phyloP scores from a whole-genome alignment of 768 basidiomycete species.

The Brasilioporus rufonigricans region DNA sequence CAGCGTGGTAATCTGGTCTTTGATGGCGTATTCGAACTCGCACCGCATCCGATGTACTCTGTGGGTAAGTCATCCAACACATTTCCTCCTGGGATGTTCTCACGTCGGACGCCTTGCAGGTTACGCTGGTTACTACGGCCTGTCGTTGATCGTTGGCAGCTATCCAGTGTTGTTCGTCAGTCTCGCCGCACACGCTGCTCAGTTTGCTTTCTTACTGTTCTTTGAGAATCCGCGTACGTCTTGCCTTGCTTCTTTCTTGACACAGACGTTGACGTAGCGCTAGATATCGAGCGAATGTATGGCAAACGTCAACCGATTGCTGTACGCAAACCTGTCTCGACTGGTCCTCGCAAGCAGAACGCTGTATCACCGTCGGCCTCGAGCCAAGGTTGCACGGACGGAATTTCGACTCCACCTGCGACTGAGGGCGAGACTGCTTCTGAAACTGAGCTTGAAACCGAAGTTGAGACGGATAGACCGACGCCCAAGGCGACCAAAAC shows the following conservation, averaged over 20 bases:
- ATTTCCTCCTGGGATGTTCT: not conserved
- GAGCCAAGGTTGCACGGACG: slow-evolving; percentile 27
- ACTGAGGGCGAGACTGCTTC: slow-evolving; percentile 75
- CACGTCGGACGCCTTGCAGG: slow-evolving; percentile 49
- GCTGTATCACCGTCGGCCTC: slow-evolving; percentile 9
- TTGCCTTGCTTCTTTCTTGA: not conserved
- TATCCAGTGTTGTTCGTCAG: slow-evolving; percentile 91
- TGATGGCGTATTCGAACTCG: slow-evolving; percentile 95
- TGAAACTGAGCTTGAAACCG: slow-evolving; percentile 67
- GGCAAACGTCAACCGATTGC: slow-evolving; percentile 91
- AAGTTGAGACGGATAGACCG: slow-evolving; percentile 48
- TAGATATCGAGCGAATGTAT: slow-evolving; percentile 93
- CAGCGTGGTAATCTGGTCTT: slow-evolving; percentile 92
- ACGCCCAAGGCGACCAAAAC: slow-evolving; percentile 7
- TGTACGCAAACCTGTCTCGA: slow-evolving; percentile 62
- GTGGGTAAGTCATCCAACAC: slow-evolving; percentile 46
- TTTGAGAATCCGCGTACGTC: slow-evolving; percentile 96
- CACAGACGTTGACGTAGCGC: not conserved
- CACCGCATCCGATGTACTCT: slow-evolving; percentile 95
- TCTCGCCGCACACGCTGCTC: slow-evolving; percentile 91
- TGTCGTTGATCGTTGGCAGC: slow-evolving; percentile 86
- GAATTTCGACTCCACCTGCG: slow-evolving; percentile 53
- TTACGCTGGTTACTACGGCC: slow-evolving; percentile 97
- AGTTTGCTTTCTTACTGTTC: slow-evolving; percentile 92
- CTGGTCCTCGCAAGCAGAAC: slow-evolving; percentile 14